phyloP scores from a whole-genome alignment of 2,329 filamentous ascomycete genomes.

The Coleophoma eucalyptorum region DNA sequence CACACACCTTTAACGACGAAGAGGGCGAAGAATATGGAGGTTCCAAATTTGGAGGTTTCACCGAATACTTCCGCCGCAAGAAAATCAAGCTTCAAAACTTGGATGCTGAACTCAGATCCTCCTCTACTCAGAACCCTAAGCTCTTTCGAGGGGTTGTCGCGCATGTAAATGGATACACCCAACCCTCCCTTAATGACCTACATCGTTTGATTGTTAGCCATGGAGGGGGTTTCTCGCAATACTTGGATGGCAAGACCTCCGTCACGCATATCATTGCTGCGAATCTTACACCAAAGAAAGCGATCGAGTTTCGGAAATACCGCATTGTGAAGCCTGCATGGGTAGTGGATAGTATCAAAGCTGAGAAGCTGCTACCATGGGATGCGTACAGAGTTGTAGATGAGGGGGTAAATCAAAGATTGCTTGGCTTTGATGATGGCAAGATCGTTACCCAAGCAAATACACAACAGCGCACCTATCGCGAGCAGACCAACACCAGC shows the following conservation, averaged over 20 bases:
- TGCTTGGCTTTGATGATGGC: constrained; percentile 60
- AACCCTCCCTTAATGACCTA: constrained; percentile 85
- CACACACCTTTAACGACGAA: constrained; percentile 73
- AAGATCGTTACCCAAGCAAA: constrained; percentile 65
- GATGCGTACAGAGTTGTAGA: constrained; percentile 78
- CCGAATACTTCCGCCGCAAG: constrained; percentile 91
- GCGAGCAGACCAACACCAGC: constrained; percentile 75
- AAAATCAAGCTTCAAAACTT: constrained; percentile 97
- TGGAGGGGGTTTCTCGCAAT: constrained; percentile 94
- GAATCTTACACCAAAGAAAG: constrained; percentile 86
- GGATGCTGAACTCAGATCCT: constrained; percentile 74
- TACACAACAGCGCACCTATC: constrained; percentile 61
- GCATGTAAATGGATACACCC: constrained; percentile 94
- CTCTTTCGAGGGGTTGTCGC: constrained; percentile 91
- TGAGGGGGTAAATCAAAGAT: constrained; percentile 77
- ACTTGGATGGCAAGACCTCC: constrained; percentile 89
- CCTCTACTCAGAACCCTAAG: constrained; percentile 65
- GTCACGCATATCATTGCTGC: constrained; percentile 96
- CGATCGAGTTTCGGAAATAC: constrained; percentile 81
- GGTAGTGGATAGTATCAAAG: constrained; percentile 85
- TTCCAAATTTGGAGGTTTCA: constrained; percentile 84
- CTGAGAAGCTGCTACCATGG: constrained; percentile 83
- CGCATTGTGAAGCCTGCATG: constrained; percentile 92
- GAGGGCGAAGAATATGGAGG: constrained; percentile 86
- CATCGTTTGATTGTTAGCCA: constrained; percentile 85